Evolutionary conservation across 768 basidiomycete genomes (phyloP).

Genomic region (Hydnomerulius pinastri): DNA sequence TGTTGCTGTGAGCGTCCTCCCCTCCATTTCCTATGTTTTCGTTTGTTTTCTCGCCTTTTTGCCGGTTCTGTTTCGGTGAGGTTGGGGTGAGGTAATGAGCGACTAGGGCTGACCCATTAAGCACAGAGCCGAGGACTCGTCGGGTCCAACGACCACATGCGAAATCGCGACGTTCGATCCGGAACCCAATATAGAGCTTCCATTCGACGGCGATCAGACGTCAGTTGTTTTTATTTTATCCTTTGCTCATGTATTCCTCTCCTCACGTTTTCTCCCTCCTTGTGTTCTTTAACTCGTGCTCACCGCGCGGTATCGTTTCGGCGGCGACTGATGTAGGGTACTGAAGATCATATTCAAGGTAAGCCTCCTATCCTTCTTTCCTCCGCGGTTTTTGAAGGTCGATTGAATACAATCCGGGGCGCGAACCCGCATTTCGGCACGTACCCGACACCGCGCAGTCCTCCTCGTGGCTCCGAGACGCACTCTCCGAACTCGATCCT

Average conservation of each 20-base stretch:
- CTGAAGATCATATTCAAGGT: constrained; percentile 88
- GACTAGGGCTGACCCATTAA: too few species aligned
- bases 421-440: too few species aligned
- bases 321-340: constrained; percentile 43
- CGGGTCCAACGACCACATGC: constrained; percentile 84
- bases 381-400: background rate
- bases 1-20: constrained; percentile 67
- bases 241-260: too few species aligned
- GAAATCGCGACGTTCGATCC: constrained; percentile 85
- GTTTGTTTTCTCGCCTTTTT: background rate
- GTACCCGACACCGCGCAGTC: constrained; percentile 28
- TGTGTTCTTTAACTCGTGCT: background rate
- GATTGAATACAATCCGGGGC: too few species aligned
- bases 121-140: constrained; percentile 74
- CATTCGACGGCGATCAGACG: constrained; percentile 71
- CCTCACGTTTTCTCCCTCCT: too few species aligned
- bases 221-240: constrained; percentile 32
- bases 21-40: background rate
- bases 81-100: constrained; percentile 7
- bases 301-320: constrained; percentile 3
- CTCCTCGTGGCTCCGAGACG: constrained; percentile 94
- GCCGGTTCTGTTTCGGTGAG: too few species aligned
- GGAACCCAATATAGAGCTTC: constrained; percentile 77
- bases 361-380: constrained; percentile 9
- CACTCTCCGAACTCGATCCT: constrained; percentile 87